These are phyloP conservation scores for Saussurea involucrata DNA, from an alignment of 129 eudicot genomes.

Conservation along the genomic window DNA sequence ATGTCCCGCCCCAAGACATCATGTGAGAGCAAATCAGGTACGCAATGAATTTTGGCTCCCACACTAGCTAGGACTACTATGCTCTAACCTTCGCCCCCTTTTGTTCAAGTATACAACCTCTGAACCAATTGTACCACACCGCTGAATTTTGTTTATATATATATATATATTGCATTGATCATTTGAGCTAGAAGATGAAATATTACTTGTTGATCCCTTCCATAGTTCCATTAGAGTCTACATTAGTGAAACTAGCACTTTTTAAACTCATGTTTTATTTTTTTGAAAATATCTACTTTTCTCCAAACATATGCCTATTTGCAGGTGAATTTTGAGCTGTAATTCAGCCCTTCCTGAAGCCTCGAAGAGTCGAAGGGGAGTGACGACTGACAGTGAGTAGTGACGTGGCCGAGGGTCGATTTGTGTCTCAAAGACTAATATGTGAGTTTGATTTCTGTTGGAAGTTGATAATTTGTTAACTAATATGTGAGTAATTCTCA, in stretches of 20 bases:
- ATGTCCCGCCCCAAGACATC: background rate
- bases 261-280: background rate
- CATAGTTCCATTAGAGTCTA: background rate
- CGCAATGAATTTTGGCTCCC: background rate
- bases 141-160: background rate
- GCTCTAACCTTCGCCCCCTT: too few species aligned
- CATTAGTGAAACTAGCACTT: background rate
- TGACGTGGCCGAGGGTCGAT: too few species aligned
- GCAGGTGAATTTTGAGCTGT: too few species aligned
- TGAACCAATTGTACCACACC: background rate
- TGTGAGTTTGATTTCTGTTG: too few species aligned
- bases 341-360: too few species aligned
- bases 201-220: background rate
- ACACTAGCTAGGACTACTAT: too few species aligned
- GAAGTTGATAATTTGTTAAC: too few species aligned
- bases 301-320: background rate
- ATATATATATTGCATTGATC: background rate
- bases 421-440: too few species aligned
- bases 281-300: background rate
- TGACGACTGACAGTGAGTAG: too few species aligned
- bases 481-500: too few species aligned
- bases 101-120: background rate
- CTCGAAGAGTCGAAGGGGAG: too few species aligned
- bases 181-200: conserved; percentile 9
- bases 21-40: background rate